A percentile compares a stretch with the other conserved stretches of the same genome.
Conservation (phyloP, 495 filamentous ascomycete species). For the Penicillium tannophilum region DNA sequence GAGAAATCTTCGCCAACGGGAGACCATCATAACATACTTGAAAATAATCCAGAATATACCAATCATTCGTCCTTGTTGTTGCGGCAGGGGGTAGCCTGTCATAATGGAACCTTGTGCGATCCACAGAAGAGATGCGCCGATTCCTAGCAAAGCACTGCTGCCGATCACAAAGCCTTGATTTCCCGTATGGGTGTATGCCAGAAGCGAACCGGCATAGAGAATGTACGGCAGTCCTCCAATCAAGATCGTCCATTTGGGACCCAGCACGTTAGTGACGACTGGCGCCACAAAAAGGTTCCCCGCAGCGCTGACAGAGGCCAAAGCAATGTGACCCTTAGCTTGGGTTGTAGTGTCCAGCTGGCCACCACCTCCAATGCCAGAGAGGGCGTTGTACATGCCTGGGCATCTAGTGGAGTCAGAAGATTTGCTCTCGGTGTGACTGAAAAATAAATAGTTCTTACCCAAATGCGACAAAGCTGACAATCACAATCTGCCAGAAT, state of each 20-base stretch:
- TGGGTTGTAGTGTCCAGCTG: conserved; percentile 8
- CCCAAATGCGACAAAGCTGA: conserved; percentile 13
- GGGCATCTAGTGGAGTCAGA: conserved; percentile 4
- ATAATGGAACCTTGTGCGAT: conserved; percentile 11
- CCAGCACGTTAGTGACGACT: conserved; percentile 7
- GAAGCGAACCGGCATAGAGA: conserved; percentile 8
- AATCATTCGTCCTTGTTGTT: conserved; percentile 12
- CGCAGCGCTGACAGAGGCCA: conserved; percentile 8
- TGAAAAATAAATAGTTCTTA: not conserved
- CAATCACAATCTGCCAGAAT: conserved; percentile 13
- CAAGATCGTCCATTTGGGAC: conserved; percentile 11
- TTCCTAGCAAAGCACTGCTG: conserved; percentile 6
- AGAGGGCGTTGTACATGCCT: conserved; percentile 11
- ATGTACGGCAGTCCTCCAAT: conserved; percentile 8
- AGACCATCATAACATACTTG: conserved; percentile 3
- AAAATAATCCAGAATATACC: conserved; percentile 13
- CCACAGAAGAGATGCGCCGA: conserved; percentile 9
- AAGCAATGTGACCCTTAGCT: conserved; percentile 11
- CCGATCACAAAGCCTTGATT: conserved; percentile 9
- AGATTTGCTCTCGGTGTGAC: not conserved
- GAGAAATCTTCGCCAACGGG: not conserved
- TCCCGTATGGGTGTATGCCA: conserved; percentile 7
- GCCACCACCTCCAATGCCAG: conserved; percentile 11
- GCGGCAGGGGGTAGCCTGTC: conserved; percentile 10
- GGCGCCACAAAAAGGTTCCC: conserved; percentile 9